Evolutionary conservation across 495 filamentous ascomycete genomes (phyloP), one percentile per base, ranked within the genome.

Genomic region (Bacidia gigantensis): DNA sequence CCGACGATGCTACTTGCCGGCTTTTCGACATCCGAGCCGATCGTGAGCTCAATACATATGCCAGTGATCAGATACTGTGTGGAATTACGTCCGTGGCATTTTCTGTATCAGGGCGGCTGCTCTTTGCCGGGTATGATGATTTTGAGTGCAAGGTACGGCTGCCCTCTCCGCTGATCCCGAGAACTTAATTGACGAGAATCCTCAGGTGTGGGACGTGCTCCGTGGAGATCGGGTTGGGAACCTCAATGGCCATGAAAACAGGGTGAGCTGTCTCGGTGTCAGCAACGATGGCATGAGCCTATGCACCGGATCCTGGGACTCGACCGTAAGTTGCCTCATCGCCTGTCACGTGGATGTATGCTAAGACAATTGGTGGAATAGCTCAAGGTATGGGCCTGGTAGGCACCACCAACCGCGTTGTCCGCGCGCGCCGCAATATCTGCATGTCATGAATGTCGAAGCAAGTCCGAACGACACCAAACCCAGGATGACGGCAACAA

Each of bases 301-400:
- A 73, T 97, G 92, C 76, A 98, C 92, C 61, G 92, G 92, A 71
- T 98, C 92, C 60, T 98, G 92, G 92, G 92, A 98, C 72, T 95
- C 93, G 60, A 76, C 94, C 69, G 92, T 98, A 82, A 73, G 89
- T 77, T 29, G 21, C 53, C 39, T 29, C 20, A 29, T 39, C 14
- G 18, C 43, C 41, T 21, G 21, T 23, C 25, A 11, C 22, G 25
- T 26, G 2, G 3, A 7, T 18, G n/a, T n/a, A 25, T 10, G 41
- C 50, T 56, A 50, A 57, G 23, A 2, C 17, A 10, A n/a, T n/a
- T 48, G 14, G 25, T 29, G 62, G 14, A 5, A 55, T 57, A 90
- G 86, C 84, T 90, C 73, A 88, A 86, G 76, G 79, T 90, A 63
- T 90, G 86, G 86, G 86, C 86, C 56, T 86, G 83, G 74, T 77